phyloP scores from a whole-genome alignment of 2,329 filamentous ascomycete species.

The Pseudogymnoascus sp. region DNA sequence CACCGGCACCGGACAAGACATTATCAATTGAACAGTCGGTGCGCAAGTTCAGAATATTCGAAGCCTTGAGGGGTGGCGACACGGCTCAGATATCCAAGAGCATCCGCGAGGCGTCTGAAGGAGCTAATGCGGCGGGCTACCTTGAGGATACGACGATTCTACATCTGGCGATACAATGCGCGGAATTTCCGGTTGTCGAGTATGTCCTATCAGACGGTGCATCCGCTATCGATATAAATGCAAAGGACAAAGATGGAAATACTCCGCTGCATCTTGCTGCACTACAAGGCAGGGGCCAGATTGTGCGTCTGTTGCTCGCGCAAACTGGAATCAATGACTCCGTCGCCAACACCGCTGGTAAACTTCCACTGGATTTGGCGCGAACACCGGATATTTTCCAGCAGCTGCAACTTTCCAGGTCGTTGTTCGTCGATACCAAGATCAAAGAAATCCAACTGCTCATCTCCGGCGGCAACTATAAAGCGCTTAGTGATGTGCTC shows the following conservation, averaged over 20 bases:
- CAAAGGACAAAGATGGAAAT: constrained; percentile 86
- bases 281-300: constrained; percentile 65
- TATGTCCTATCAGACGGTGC: constrained; percentile 76
- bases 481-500: constrained; percentile 66
- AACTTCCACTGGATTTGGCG: constrained; percentile 78
- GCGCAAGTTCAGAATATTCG: constrained; percentile 87
- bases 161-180: constrained; percentile 91
- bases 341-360: constrained; percentile 73
- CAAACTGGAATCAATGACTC: constrained; percentile 82
- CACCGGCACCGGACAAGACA: constrained; percentile 21
- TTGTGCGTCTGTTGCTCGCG: constrained; percentile 77
- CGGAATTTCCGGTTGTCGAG: constrained; percentile 84
- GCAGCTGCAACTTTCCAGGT: constrained; percentile 80
- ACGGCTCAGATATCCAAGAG: constrained; percentile 82
- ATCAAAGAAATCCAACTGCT: constrained; percentile 76
- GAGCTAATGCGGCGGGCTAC: constrained; percentile 26
- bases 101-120: constrained; percentile 52
- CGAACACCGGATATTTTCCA: constrained; percentile 94
- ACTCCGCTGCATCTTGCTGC: constrained; percentile 86
- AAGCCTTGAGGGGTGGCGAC: constrained; percentile 83
- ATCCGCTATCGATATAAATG: constrained; percentile 69
- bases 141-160: constrained; percentile 82
- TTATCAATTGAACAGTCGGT: constrained; percentile 82
- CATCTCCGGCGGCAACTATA: constrained; percentile 65
- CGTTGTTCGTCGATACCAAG: constrained; percentile 80